phyloP scores from a whole-genome alignment of 495 filamentous ascomycete species.

The Aspergillus nanangensis region DNA sequence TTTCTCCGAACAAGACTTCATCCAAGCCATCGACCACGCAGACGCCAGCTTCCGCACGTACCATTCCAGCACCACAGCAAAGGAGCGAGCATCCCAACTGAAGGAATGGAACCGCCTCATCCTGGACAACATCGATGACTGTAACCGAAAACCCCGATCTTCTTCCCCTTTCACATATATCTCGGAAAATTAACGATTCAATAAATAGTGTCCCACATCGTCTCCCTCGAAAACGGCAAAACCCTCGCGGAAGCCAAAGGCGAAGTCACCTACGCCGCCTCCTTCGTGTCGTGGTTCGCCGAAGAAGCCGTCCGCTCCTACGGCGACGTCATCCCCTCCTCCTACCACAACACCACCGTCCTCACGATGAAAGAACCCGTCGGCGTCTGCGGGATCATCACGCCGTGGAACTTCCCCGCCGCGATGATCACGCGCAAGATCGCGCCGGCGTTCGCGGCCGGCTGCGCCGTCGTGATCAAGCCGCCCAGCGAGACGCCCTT shows the following conservation, averaged over 20 bases:
- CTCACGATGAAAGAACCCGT: conserved; percentile 30
- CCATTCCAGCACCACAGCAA: conserved; percentile 9
- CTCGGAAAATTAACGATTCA: not conserved
- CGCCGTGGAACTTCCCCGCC: conserved; percentile 76
- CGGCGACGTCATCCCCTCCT: conserved; percentile 63
- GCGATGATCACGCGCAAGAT: conserved; percentile 84
- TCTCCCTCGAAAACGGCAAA: conserved; percentile 56
- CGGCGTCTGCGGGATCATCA: conserved; percentile 32
- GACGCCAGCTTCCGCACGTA: conserved; percentile 8
- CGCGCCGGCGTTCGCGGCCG: conserved; percentile 49
- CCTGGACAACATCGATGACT: conserved; percentile 72
- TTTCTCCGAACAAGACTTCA: conserved; percentile 19
- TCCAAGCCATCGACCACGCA: conserved; percentile 21
- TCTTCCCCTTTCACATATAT: not conserved
- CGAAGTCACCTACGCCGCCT: conserved; percentile 58
- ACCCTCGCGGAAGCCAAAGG: conserved; percentile 56
- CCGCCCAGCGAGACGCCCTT: conserved; percentile 47
- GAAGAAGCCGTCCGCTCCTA: conserved; percentile 60
- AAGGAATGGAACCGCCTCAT: conserved; percentile 78
- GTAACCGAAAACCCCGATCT: conserved; percentile 55
- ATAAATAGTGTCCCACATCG: conserved; percentile 53
- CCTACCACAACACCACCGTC: conserved; percentile 38
- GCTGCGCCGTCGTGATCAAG: conserved; percentile 46
- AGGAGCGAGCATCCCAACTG: conserved; percentile 37
- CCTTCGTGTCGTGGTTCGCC: conserved; percentile 63